Evolutionary conservation across 2,329 filamentous ascomycete species (phyloP), one percentile per base, ranked within the genome.

Genomic region (Apiospora marii): DNA sequence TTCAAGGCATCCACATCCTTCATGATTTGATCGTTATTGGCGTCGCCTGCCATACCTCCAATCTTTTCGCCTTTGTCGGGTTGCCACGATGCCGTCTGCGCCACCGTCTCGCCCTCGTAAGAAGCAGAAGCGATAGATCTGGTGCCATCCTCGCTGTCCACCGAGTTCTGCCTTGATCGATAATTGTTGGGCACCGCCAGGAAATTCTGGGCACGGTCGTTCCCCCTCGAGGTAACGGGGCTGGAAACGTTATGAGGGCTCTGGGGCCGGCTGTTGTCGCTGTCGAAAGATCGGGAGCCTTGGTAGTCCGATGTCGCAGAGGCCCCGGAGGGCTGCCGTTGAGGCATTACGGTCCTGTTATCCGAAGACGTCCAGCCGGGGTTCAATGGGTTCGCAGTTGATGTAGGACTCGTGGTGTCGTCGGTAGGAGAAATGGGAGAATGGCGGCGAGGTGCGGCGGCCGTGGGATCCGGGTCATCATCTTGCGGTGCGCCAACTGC

Each of bases 191-290:
- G 92, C 1, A 94, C 92, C 0, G 91, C 86, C 67, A 94, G 84
- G 76, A 92, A 92, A 71, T 86, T 85, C 76, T 86, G 79, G 72
- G 82, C 79, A 77, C 85, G 79, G 67, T 68, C 82, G 82, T 81
- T 84, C 24, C 80, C 82, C 22, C 83, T 83, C 24, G 85, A 82
- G 16, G 88, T 75, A 12, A 90, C 84, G 0, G 88, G 88, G 74
- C 84, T 90, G 41, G 91, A 92, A 69, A 94, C 87, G 83, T 94
- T 94, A 81, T 93, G 92, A 12, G 92, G 91, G 75, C 92, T 94
- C 16, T 89, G 92, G 1, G 92, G 92, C 72, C 91, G 86, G 79
- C 89, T 92, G 74, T 92, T 90, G 81, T 64, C 58, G 30, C 87
- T 90, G 27, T 93, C 92, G 76, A 93, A 92, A 1, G 91, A 91